Conservation (phyloP, 2,329 filamentous ascomycete genomes). For the Hypoxylon sp. region DNA sequence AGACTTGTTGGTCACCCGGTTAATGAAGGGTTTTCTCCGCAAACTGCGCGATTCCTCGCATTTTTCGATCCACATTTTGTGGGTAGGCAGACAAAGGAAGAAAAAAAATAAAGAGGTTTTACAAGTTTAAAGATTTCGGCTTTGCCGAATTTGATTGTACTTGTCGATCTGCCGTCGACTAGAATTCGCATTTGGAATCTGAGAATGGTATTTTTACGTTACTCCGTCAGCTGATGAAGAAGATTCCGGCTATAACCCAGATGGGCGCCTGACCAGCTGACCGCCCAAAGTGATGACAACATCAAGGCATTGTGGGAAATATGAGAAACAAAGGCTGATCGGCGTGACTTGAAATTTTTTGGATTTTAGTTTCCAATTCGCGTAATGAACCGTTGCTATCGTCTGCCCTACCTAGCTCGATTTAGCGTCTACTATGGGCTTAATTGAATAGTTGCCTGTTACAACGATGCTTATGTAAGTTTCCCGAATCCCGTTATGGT, state of each 20-base stretch:
- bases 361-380: slow-evolving; percentile 1
- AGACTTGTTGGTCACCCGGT: slow-evolving; percentile 3
- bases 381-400: neutral
- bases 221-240: slow-evolving; percentile 5
- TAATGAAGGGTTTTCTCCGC: slow-evolving; percentile 13
- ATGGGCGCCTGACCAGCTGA: slow-evolving; percentile 19
- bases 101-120: slow-evolving; percentile 12
- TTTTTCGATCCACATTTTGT: slow-evolving; percentile 7
- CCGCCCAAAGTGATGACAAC: slow-evolving; percentile 4
- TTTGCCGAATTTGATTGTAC: slow-evolving; percentile 29
- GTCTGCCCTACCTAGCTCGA: neutral
- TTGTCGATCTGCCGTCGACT: slow-evolving; percentile 24
- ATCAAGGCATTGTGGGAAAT: slow-evolving; percentile 12
- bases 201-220: neutral
- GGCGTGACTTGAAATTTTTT: slow-evolving; percentile 38
- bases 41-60: neutral
- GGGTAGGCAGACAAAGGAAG: slow-evolving; percentile 10
- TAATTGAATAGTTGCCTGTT: neutral
- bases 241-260: slow-evolving; percentile 4
- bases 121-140: slow-evolving; percentile 21
- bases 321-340: slow-evolving; percentile 14
- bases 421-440: slow-evolving; percentile 1
- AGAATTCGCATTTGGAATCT: no score
- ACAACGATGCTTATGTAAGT: slow-evolving; percentile 5
- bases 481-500: neutral